Conservation (phyloP, 2,329 filamentous ascomycete genomes). For the Cryphonectria japonica region DNA sequence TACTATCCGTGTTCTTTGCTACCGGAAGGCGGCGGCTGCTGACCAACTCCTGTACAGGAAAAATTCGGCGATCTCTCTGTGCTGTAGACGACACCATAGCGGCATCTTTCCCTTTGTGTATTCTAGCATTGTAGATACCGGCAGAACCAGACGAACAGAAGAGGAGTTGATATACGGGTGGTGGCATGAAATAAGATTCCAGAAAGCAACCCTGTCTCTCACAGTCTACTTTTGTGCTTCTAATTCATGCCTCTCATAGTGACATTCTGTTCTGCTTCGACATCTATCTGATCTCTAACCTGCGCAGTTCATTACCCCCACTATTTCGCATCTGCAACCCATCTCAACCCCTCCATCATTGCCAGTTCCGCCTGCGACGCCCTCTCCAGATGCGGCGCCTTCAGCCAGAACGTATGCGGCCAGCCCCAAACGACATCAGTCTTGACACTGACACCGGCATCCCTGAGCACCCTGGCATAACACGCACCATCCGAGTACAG, state of each 20-base stretch:
- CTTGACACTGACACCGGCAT: constrained; percentile 45
- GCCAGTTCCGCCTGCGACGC: constrained; percentile 47
- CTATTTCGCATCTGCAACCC: constrained; percentile 38
- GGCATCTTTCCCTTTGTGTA: constrained; percentile 60
- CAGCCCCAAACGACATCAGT: constrained; percentile 50
- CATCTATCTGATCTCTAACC: not conserved
- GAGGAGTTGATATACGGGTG: constrained; percentile 28
- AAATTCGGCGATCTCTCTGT: constrained; percentile 97
- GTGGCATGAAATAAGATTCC: constrained; percentile 14
- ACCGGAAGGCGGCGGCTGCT: constrained; percentile 41
- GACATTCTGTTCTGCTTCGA: not conserved
- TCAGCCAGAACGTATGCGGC: constrained; percentile 59
- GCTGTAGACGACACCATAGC: constrained; percentile 66
- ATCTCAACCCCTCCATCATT: constrained; percentile 47
- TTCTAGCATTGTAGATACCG: constrained; percentile 74
- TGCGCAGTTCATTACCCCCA: not conserved
- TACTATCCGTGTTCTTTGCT: constrained; percentile 23
- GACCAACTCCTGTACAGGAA: constrained; percentile 67
- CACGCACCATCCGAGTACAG: constrained; percentile 57
- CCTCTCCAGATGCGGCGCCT: constrained; percentile 46
- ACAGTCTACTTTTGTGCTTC: not conserved
- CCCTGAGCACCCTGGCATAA: constrained; percentile 48
- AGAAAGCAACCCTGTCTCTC: not conserved
- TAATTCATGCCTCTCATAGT: not conserved
- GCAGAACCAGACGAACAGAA: constrained; percentile 35